These are phyloP conservation scores for Leishmania turanica DNA, from an alignment of 208 protist genomes.

Conservation along the genomic window DNA sequence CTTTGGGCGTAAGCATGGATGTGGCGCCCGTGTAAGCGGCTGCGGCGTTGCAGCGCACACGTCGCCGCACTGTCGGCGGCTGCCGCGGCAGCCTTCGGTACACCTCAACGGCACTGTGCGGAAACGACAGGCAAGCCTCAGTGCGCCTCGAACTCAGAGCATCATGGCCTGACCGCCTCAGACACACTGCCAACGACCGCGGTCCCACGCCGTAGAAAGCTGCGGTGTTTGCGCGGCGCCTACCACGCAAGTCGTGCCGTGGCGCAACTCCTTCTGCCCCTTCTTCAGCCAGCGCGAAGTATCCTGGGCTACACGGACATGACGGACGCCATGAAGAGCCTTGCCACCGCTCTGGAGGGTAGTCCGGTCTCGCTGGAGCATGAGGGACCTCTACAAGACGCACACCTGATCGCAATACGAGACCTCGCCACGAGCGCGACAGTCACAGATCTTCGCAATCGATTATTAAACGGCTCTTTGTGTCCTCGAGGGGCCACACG, in stretches of 20 bases:
- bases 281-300: not conserved
- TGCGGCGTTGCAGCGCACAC: not conserved
- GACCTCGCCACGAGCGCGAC: slow-evolving; percentile 13
- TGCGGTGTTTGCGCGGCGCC: slow-evolving; percentile 21
- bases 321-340: not conserved
- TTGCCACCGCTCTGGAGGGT: slow-evolving; percentile 5
- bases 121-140: not conserved
- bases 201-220: not conserved
- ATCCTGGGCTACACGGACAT: not conserved
- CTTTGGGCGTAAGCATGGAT: not conserved
- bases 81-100: not conserved
- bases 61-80: not conserved
- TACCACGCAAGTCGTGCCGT: slow-evolving; percentile 36
- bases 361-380: slow-evolving; percentile 7
- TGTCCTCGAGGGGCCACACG: not conserved
- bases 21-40: not conserved
- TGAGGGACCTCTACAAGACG: slow-evolving; percentile 14
- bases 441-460: slow-evolving; percentile 4
- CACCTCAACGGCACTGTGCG: not conserved
- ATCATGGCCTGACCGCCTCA: not conserved
- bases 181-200: not conserved
- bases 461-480: slow-evolving; percentile 2
- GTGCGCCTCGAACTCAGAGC: not conserved
- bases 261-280: slow-evolving; percentile 23
- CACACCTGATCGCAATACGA: slow-evolving; percentile 7